Evolutionary conservation across 2,329 filamentous ascomycete genomes (phyloP).

Genomic region (Cryphonectria radicalis): DNA sequence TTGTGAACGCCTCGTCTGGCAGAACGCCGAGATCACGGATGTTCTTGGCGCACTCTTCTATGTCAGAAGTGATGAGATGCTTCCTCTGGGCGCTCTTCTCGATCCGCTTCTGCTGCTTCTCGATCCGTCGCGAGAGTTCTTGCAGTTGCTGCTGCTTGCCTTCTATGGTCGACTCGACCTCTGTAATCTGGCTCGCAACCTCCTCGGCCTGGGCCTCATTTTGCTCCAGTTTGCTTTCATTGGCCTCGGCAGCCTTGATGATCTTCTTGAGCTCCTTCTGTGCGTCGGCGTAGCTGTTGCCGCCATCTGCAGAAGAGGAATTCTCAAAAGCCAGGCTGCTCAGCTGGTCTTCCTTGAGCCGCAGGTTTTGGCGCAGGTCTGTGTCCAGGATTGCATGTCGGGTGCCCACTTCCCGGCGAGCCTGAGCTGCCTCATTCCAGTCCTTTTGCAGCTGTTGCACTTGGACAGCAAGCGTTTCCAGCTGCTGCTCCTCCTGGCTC

Average conservation of each 20-base stretch:
- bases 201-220: conserved; percentile 73
- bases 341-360: conserved; percentile 85
- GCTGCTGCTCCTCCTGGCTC: conserved; percentile 77
- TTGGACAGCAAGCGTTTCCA: conserved; percentile 70
- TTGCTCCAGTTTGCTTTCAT: conserved; percentile 72
- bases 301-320: conserved; percentile 56
- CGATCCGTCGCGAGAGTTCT: conserved; percentile 76
- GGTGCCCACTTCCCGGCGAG: conserved; percentile 76
- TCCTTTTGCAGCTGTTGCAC: conserved; percentile 77
- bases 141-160: conserved; percentile 74
- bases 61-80: conserved; percentile 75
- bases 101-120: conserved; percentile 85
- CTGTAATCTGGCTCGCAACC: conserved; percentile 53
- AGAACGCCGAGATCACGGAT: conserved; percentile 93
- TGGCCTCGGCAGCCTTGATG: conserved; percentile 66
- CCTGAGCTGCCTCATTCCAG: conserved; percentile 74
- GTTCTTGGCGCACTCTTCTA: conserved; percentile 80
- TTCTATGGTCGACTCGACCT: conserved; percentile 59
- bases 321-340: conserved; percentile 75
- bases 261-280: conserved; percentile 82
- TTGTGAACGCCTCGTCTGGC: conserved; percentile 90
- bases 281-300: conserved; percentile 73
- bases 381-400: conserved; percentile 84
- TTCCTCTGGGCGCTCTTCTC: conserved; percentile 92
- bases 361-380: conserved; percentile 86